A percentile compares a stretch with the other conserved stretches of the same genome.
Evolutionary conservation across 305 asterid genomes (phyloP).

Genomic region (Withania somnifera): DNA sequence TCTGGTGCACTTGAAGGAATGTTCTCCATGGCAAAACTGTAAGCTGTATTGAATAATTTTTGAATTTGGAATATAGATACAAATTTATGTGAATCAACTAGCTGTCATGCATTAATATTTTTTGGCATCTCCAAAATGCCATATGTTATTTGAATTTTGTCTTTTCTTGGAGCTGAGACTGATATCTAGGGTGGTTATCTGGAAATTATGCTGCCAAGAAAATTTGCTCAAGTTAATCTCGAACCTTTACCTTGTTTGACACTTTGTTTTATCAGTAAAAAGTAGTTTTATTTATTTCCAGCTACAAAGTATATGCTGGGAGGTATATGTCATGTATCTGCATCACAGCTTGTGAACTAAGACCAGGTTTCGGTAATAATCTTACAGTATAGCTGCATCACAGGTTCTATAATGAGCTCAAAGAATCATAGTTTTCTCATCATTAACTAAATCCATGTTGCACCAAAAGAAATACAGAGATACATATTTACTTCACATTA

Average conservation of each 20-base stretch:
- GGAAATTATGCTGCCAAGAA: background rate
- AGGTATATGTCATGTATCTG: background rate
- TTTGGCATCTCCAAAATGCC: background rate
- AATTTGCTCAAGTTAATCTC: background rate
- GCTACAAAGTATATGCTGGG: background rate
- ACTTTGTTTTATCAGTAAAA: background rate
- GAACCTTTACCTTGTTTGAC: background rate
- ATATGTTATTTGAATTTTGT: background rate
- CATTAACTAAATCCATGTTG: background rate
- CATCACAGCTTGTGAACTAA: background rate
- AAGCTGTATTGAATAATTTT: slow-evolving; percentile 15
- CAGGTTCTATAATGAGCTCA: background rate
- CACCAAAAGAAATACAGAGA: background rate
- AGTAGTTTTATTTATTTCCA: background rate
- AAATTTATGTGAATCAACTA: background rate
- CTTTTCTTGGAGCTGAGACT: background rate
- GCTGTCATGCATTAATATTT: background rate
- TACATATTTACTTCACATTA: background rate
- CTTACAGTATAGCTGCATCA: background rate
- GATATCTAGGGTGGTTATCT: background rate
- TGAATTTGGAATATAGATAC: background rate
- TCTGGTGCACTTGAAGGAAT: slow-evolving; percentile 71
- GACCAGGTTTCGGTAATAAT: background rate
- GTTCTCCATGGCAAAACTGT: slow-evolving; percentile 57
- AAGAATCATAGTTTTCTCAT: background rate